Conservation (phyloP, 208 protist species). For the Wallacemonas collosoma region DNA sequence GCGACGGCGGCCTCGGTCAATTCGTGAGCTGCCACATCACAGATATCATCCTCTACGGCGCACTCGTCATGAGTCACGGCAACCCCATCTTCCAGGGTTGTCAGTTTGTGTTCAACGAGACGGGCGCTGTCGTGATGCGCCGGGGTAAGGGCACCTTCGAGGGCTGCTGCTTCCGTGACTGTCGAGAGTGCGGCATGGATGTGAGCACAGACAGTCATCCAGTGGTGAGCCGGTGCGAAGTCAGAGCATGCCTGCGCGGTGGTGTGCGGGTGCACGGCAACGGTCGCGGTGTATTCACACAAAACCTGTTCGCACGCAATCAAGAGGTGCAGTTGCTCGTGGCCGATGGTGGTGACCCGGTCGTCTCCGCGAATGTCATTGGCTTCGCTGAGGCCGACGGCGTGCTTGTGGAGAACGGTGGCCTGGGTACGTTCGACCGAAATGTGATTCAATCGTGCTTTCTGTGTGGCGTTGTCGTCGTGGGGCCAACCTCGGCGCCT, state of each 20-base stretch:
- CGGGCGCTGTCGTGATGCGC: slow-evolving; percentile 24
- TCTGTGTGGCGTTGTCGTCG: slow-evolving; percentile 27
- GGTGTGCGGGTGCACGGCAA: slow-evolving; percentile 25
- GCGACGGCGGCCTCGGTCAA: slow-evolving; percentile 16
- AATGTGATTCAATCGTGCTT: slow-evolving; percentile 36
- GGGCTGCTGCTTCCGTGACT: slow-evolving; percentile 26
- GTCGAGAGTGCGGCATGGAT: slow-evolving; percentile 23
- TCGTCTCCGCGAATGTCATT: slow-evolving; percentile 39
- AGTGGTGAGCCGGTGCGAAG: slow-evolving; percentile 17
- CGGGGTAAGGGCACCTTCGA: slow-evolving; percentile 37
- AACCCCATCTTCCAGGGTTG: slow-evolving; percentile 27
- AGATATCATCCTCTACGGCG: slow-evolving; percentile 20
- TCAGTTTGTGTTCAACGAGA: slow-evolving; percentile 21
- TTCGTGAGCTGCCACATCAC: slow-evolving; percentile 35
- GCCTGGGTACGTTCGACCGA: slow-evolving; percentile 27
- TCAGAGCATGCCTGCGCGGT: slow-evolving; percentile 21
- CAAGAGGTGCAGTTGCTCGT: slow-evolving; percentile 29
- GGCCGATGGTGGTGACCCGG: slow-evolving; percentile 27
- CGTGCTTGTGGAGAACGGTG: slow-evolving; percentile 34
- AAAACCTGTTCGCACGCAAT: slow-evolving; percentile 33
- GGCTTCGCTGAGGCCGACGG: slow-evolving; percentile 32
- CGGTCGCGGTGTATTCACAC: slow-evolving; percentile 28
- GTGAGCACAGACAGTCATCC: slow-evolving; percentile 31
- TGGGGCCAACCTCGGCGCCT: slow-evolving; percentile 18
- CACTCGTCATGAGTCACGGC: slow-evolving; percentile 23